Conservation (phyloP, 768 basidiomycete species). For the Leccinum truebloodii region DNA sequence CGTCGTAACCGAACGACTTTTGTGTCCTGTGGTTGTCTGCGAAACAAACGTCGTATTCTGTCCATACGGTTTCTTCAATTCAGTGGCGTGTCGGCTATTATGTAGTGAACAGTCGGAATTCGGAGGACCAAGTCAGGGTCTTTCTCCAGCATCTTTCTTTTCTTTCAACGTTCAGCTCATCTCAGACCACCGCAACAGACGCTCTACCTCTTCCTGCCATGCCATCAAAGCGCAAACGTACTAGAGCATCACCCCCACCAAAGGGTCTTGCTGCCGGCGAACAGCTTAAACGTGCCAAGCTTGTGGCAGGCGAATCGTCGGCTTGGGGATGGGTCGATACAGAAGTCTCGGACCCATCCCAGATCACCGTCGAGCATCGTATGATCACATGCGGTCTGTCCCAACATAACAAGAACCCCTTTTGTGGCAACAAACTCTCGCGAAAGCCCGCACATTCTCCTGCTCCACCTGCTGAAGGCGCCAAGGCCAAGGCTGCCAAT, state of each 20-base stretch:
- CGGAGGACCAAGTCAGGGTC: constrained; percentile 23
- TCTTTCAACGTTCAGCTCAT: constrained; percentile 8
- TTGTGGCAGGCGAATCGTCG: constrained; percentile 45
- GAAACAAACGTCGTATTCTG: constrained; percentile 21
- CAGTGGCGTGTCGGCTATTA: background rate
- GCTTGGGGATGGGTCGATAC: constrained; percentile 85
- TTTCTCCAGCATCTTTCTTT: constrained; percentile 12
- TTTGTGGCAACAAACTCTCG: constrained; percentile 61
- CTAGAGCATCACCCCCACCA: constrained; percentile 42
- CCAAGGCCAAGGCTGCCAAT: constrained; percentile 19
- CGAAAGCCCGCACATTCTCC: constrained; percentile 22
- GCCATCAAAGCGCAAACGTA: constrained; percentile 59
- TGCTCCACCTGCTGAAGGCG: constrained; percentile 11
- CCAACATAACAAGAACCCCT: constrained; percentile 44
- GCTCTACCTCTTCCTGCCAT: constrained; percentile 32
- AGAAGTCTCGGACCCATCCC: constrained; percentile 52
- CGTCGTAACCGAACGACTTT: constrained; percentile 47
- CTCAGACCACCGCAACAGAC: background rate
- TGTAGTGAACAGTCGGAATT: constrained; percentile 23
- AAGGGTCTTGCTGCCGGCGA: constrained; percentile 64
- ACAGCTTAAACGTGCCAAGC: constrained; percentile 57
- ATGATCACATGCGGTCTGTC: constrained; percentile 70
- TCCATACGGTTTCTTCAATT: constrained; percentile 19
- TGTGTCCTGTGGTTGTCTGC: constrained; percentile 25
- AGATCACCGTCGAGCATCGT: constrained; percentile 69